Evolutionary conservation across 805 yeast genomes (phyloP), one percentile per base, ranked within the genome.

Genomic region (Yarrowia osloensis): DNA sequence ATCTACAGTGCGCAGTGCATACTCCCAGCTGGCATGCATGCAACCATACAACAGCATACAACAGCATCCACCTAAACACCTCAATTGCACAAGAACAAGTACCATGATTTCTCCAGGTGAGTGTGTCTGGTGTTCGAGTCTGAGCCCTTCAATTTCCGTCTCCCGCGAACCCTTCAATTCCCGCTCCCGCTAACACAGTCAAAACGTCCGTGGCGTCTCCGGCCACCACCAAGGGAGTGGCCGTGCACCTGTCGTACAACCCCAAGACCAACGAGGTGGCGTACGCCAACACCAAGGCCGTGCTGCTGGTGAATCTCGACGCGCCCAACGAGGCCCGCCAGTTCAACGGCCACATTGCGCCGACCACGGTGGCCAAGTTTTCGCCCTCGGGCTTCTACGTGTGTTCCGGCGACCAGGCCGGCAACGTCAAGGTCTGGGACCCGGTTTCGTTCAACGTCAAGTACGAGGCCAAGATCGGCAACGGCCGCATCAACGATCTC

Each of bases 341-440:
- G 74, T 94, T 88, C 79, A 84, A 84, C 11, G 88, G 85, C 55
- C 98, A 94, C 77, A 82, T 83, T 39, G 80, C 81, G 46, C 78
- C 84, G 24, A 91, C 96, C 44, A 89, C 97, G 0, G 96, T 88
- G 3, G 97, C 95, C 17, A 84, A 85, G 55, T 91, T 95, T 76
- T 82, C 97, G 0, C 97, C 98, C 1, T 87, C 92, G 13, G 98
- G 99, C 0, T 88, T 82, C 77, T 94, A 90, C 77, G 80, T 94
- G 33, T 97, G 97, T 1, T 88, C 96, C 3, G 98, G 97, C 55
- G 99, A 94, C 74, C 91, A 86, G 71, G 78, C 88, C n/a, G 99
- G 99, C 31, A 84, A 85, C 69, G 96, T 94, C 50, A 88, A 89
- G 71, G 86, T 95, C 52, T 94, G 98, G 97, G 96, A 91, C 72